Evolutionary conservation across 164 flowering plant species (phyloP), one percentile per base, ranked within the genome.

Genomic region (Tinospora cordifolia): DNA sequence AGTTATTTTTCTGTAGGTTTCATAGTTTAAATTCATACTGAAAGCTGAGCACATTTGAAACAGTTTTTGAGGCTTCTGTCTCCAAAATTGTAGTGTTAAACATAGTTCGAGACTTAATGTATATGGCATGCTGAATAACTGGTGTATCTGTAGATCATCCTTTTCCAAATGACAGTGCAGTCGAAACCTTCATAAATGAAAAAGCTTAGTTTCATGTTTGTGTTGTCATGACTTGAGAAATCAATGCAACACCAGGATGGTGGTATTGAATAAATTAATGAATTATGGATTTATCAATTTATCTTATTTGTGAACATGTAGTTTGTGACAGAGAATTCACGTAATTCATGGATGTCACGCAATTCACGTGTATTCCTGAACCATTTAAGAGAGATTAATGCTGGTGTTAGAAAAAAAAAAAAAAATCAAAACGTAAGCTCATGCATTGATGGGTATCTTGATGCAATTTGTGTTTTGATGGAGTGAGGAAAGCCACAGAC

Each of bases 111-210:
- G 44, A 70, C 59, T 49, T 10, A 10, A 62, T 66, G 71, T 51
- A 15, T 69, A 71, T 66, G 63, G 38, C 36, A 67, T 71, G 65
- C 38, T 62, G 74, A 69, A 69, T 65, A 76, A 73, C 26, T n/a
- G 19, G 36, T 68, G 25, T 67, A 60, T 60, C 22, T 75, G 47
- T 39, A 15, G 30, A 44, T 49, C n/a, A n/a, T n/a, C 38, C 59
- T 44, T 65, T 69, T 39, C 17, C 21, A 30, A 15, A 51, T 51
- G 22, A 19, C 21, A 39, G 22, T 22, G 36, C 54, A 13, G 24
- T 25, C 34, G 7, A 51, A 70, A 11, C 27, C 15, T 64, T 71
- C 68, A 71, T 71, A 25, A 71, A 64, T 51, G 49, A 27, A 49
- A 49, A 71, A 15, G 15, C 13, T 67, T 51, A 22, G 59, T n/a